phyloP scores from a whole-genome alignment of 345 rosid genomes.

The Salix udensis region DNA sequence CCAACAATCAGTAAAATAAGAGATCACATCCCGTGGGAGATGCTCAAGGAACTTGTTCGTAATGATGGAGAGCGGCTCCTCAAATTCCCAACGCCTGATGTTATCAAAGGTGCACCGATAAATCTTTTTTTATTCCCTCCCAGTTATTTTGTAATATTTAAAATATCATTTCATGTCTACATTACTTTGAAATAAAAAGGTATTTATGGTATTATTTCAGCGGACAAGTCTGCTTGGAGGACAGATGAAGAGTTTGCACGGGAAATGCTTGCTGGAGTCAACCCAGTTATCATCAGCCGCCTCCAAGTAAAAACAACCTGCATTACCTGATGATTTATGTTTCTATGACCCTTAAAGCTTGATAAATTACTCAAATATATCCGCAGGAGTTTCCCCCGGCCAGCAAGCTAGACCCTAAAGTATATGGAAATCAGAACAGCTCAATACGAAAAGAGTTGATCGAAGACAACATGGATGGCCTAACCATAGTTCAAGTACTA shows the following conservation, averaged over 20 bases:
- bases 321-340: background rate
- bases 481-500: constrained; percentile 49
- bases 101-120: constrained; percentile 59
- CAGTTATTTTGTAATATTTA: background rate
- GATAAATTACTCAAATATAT: background rate
- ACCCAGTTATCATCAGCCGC: constrained; percentile 54
- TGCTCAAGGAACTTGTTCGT: constrained; percentile 78
- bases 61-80: constrained; percentile 66
- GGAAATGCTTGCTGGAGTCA: constrained; percentile 71
- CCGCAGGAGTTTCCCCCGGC: constrained; percentile 72
- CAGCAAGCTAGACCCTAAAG: constrained; percentile 55
- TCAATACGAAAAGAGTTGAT: constrained; percentile 49
- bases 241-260: constrained; percentile 67
- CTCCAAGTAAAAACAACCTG: constrained; percentile 33
- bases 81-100: constrained; percentile 78
- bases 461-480: constrained; percentile 58
- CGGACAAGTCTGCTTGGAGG: constrained; percentile 61
- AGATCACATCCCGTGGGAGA: constrained; percentile 73
- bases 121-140: background rate
- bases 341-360: background rate
- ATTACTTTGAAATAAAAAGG: background rate
- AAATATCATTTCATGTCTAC: background rate
- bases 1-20: constrained; percentile 41
- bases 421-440: constrained; percentile 66
- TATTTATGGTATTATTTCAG: constrained; percentile 27